phyloP scores from a whole-genome alignment of 495 filamentous ascomycete species.

The Pyrenula massariospora region DNA sequence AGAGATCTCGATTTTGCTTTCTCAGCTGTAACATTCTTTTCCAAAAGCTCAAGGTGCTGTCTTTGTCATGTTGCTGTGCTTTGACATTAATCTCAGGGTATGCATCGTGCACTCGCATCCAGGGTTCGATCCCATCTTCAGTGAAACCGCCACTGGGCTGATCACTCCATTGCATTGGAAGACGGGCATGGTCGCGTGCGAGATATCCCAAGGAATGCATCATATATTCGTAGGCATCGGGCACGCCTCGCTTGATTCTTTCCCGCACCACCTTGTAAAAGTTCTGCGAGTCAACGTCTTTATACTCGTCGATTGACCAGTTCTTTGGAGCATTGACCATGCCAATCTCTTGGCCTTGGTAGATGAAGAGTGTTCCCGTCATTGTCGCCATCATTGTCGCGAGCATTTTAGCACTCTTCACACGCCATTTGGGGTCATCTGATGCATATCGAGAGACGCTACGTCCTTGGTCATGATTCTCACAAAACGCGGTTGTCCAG shows the following conservation, averaged over 20 bases:
- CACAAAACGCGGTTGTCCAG: constrained; percentile 39
- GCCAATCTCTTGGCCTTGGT: constrained; percentile 61
- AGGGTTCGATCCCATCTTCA: constrained; percentile 25
- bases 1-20: constrained; percentile 34
- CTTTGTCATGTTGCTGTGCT: constrained; percentile 20
- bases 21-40: constrained; percentile 26
- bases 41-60: constrained; percentile 35
- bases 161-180: constrained; percentile 51
- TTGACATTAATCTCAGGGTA: constrained; percentile 31
- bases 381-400: constrained; percentile 39
- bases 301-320: constrained; percentile 50
- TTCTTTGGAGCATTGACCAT: constrained; percentile 50
- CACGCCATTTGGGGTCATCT: constrained; percentile 27
- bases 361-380: constrained; percentile 54
- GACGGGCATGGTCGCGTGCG: constrained; percentile 30
- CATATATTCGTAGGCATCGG: constrained; percentile 6
- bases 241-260: constrained; percentile 5
- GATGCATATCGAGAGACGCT: constrained; percentile 39
- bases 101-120: constrained; percentile 41
- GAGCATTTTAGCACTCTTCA: constrained; percentile 41
- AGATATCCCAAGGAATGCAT: constrained; percentile 10
- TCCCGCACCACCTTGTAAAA: constrained; percentile 40
- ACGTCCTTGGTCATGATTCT: constrained; percentile 54
- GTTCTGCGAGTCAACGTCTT: constrained; percentile 49
- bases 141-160: constrained; percentile 29